Evolutionary conservation across 2,329 filamentous ascomycete species (phyloP).

Genomic region (Alternaria arbusti): DNA sequence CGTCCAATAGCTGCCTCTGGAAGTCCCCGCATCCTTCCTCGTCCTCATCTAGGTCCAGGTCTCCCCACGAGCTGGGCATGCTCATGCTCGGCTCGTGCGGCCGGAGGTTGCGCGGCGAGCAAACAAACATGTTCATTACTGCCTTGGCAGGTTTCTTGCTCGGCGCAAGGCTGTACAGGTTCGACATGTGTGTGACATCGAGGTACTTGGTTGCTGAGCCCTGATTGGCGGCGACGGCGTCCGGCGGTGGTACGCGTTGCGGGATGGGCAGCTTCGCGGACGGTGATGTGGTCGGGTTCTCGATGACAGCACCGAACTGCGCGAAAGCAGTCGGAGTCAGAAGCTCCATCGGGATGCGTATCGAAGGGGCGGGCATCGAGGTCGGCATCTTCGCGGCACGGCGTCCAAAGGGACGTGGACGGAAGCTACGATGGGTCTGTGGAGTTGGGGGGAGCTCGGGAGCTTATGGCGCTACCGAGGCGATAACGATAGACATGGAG

Average conservation of each 20-base stretch:
- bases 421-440: slow-evolving; percentile 3
- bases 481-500: slow-evolving; percentile 15
- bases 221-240: slow-evolving; percentile 75
- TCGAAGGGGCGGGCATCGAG: slow-evolving; percentile 49
- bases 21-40: slow-evolving; percentile 30
- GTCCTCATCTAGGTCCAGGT: slow-evolving; percentile 43
- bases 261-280: slow-evolving; percentile 53
- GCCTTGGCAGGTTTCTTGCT: slow-evolving; percentile 64
- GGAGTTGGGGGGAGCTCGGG: slow-evolving; percentile 12
- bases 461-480: slow-evolving; percentile 20
- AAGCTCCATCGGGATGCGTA: slow-evolving; percentile 64
- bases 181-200: slow-evolving; percentile 74
- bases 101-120: slow-evolving; percentile 68
- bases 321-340: slow-evolving; percentile 74
- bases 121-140: slow-evolving; percentile 89
- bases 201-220: slow-evolving; percentile 87
- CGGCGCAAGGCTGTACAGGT: slow-evolving; percentile 72
- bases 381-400: slow-evolving; percentile 41
- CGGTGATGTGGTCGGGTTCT: slow-evolving; percentile 68
- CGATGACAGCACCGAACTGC: slow-evolving; percentile 82
- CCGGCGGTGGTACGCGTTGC: slow-evolving; percentile 53
- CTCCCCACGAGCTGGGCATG: slow-evolving; percentile 44
- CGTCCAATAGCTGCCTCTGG: slow-evolving; percentile 60
- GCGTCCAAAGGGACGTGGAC: neutral
- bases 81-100: slow-evolving; percentile 45